These are phyloP conservation scores for Striga hermonthica DNA, from an alignment of 305 asterid genomes.

Conservation along the genomic window DNA sequence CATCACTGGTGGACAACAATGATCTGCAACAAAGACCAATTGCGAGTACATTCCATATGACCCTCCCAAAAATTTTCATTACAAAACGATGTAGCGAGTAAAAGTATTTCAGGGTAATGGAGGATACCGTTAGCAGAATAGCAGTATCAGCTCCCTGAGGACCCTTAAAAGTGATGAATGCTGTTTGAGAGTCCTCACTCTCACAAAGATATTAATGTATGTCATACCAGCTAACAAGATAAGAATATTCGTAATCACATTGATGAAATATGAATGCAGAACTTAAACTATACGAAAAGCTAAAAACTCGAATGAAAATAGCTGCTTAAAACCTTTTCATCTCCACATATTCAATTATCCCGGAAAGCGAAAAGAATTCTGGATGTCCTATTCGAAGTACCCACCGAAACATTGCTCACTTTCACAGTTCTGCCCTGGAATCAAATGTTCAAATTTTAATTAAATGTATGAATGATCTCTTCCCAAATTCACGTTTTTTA, in stretches of 20 bases:
- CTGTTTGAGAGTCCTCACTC: slow-evolving; percentile 62
- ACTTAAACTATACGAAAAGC: slow-evolving; percentile 10
- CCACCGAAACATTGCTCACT: slow-evolving; percentile 68
- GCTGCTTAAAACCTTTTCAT: slow-evolving; percentile 47
- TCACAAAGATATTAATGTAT: slow-evolving; percentile 40
- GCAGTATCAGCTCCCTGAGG: slow-evolving; percentile 81
- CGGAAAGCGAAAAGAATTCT: slow-evolving; percentile 84
- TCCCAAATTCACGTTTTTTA: no score
- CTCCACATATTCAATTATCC: slow-evolving; percentile 64
- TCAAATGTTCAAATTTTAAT: no score
- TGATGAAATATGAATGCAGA: neutral
- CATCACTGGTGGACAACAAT: slow-evolving; percentile 69
- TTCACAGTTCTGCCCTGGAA: slow-evolving; percentile 58
- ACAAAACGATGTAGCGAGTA: neutral
- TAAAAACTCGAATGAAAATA: neutral
- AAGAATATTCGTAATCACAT: neutral
- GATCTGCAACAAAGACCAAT: slow-evolving; percentile 61
- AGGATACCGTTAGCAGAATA: slow-evolving; percentile 69
- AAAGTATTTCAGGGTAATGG: slow-evolving; percentile 18
- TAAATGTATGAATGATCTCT: no score
- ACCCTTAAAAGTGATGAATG: slow-evolving; percentile 74
- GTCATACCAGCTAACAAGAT: slow-evolving; percentile 18
- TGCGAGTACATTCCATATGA: no score
- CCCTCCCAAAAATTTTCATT: no score
- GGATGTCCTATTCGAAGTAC: slow-evolving; percentile 68